Conservation (phyloP, 371 early-diverging fungal genomes). For the Capillidium rhysosporum region DNA sequence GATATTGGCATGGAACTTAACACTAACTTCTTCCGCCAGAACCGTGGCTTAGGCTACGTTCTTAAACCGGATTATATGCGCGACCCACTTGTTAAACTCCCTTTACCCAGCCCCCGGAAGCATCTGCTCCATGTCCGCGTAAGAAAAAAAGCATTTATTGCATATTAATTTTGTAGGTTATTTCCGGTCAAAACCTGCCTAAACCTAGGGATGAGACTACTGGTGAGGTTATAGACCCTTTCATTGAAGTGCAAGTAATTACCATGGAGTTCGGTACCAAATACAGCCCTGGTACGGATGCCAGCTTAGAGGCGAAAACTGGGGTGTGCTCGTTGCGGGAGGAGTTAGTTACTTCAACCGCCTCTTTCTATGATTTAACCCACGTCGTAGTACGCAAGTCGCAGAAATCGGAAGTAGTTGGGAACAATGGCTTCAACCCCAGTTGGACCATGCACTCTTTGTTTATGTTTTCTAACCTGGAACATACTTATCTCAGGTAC, state of each 20-base stretch:
- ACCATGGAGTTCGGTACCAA: conserved; percentile 11
- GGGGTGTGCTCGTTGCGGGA: not conserved
- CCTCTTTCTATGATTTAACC: conserved; percentile 11
- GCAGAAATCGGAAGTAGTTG: conserved; percentile 16
- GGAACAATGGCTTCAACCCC: conserved; percentile 33
- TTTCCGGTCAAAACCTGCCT: conserved; percentile 39
- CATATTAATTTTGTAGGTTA: conserved; percentile 10
- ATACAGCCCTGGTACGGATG: not conserved
- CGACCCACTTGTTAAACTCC: conserved; percentile 1
- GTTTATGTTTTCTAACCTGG: conserved; percentile 23
- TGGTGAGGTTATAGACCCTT: conserved; percentile 30
- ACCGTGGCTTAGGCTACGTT: conserved; percentile 48
- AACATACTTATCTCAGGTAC: conserved; percentile 29
- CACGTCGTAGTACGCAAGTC: conserved; percentile 14
- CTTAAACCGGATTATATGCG: conserved; percentile 30
- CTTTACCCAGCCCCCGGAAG: not conserved
- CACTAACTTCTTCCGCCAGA: conserved; percentile 43
- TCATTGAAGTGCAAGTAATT: conserved; percentile 27
- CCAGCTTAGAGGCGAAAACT: not conserved
- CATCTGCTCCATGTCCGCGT: not conserved
- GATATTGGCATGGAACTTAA: conserved; percentile 53
- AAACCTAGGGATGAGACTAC: conserved; percentile 23
- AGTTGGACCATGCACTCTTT: conserved; percentile 27
- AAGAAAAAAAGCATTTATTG: not conserved
- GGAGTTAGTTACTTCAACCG: conserved; percentile 19